Evolutionary conservation across 371 early-diverging fungal genomes (phyloP), one percentile per base, ranked within the genome.

Genomic region (Mucor racemosus): DNA sequence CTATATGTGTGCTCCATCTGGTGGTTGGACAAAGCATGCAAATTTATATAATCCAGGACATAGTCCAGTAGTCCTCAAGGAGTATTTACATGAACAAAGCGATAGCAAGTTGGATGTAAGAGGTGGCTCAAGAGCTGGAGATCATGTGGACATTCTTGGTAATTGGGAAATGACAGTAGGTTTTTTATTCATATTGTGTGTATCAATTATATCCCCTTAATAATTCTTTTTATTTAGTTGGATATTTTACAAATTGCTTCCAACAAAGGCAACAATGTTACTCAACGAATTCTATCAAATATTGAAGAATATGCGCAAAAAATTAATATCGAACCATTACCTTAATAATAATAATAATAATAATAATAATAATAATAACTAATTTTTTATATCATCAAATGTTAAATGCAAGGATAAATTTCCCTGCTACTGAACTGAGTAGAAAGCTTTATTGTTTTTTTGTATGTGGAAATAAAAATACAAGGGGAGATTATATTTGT

Each of bases 121-220:
- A 7, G 96, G 97, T 58, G 96, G 96, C 7, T 84, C 85, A 14
- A 85, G 86, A 35, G 92, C 95, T 13, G 86, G 92, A 3, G 95
- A 96, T 69, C 98, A 98, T 76, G 89, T 96, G 35, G 94, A 96
- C 74, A 95, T 96, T 41, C 78, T 97, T 10, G 82, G 82, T 7
- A 82, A 82, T 53, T 78, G 76, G 76, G 82, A 82, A 60, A 75
- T 82, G 75, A 75, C 73, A 21, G 81, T 81, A 78, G 69, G 78
- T 72, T 33, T 55, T n/a, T 35, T 55, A 21, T 7, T 21, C 11
- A 38, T 5, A 26, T 17, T 44, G 44, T n/a, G 38, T 38, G 1
- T 41, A 15, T 21, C 10, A 8, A 13, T 2, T 4, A 26, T 35
- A 7, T n/a, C 33, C 36, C 48, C 61, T 19, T 46, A 26, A 48